These are phyloP conservation scores for Albatrellus ellisii DNA, from an alignment of 768 basidiomycete species.

Conservation along the genomic window DNA sequence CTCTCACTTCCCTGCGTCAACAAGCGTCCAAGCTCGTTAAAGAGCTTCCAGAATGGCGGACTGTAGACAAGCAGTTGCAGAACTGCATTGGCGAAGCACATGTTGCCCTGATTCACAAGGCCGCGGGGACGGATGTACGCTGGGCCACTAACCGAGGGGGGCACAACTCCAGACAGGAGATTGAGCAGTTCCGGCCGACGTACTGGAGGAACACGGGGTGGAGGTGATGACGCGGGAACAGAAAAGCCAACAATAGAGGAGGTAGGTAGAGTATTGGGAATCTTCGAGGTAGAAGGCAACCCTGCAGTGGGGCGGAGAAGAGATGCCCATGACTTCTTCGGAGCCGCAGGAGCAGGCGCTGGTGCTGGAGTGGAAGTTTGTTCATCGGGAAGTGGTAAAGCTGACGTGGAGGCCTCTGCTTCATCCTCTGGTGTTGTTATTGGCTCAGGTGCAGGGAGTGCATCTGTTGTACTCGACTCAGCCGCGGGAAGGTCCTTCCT, in stretches of 20 bases:
- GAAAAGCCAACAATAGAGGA: constrained; percentile 68
- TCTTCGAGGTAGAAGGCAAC: constrained; percentile 25
- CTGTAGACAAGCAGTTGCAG: constrained; percentile 86
- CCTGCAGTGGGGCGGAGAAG: constrained; percentile 39
- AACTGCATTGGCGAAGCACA: constrained; percentile 96
- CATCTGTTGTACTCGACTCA: not conserved
- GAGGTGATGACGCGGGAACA: constrained; percentile 36
- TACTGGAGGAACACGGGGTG: constrained; percentile 12
- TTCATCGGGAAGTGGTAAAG: not conserved
- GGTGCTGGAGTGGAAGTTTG: constrained; percentile 3
- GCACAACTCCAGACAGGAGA: constrained; percentile 36
- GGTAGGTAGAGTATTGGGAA: constrained; percentile 41
- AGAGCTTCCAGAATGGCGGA: constrained; percentile 70
- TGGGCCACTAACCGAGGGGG: constrained; percentile 14
- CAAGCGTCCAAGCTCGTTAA: constrained; percentile 54
- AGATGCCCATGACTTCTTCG: constrained; percentile 67
- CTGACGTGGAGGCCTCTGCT: not conserved
- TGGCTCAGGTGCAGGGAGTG: not conserved
- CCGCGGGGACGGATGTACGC: constrained; percentile 55
- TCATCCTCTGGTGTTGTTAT: not conserved
- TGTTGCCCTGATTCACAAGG: constrained; percentile 87
- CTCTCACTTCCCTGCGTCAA: constrained; percentile 23
- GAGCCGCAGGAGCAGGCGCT: constrained; percentile 6
- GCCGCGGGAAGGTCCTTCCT: not conserved
- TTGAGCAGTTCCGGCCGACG: constrained; percentile 36